phyloP scores from a whole-genome alignment of 495 filamentous ascomycete genomes.

The Podospora pseudoanserina region DNA sequence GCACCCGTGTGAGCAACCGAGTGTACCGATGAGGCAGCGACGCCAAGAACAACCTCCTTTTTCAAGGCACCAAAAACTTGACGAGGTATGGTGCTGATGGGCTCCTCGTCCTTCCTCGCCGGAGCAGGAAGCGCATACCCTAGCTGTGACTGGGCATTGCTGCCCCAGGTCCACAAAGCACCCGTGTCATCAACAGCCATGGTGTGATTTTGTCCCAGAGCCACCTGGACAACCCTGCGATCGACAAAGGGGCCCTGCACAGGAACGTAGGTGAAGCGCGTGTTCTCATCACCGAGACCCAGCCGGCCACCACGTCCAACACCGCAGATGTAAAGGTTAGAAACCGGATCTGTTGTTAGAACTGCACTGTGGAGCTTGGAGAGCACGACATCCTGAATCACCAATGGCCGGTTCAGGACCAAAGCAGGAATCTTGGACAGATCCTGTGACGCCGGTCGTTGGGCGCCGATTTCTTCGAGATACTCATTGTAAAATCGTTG shows the following conservation, averaged over 20 bases:
- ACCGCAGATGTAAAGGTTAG: conserved; percentile 90
- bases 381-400: conserved; percentile 73
- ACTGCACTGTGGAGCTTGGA: conserved; percentile 92
- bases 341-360: conserved; percentile 81
- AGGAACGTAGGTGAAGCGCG: conserved; percentile 76
- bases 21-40: conserved; percentile 87
- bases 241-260: conserved; percentile 69
- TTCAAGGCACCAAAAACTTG: conserved; percentile 92
- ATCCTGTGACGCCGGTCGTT: conserved; percentile 32
- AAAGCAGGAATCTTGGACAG: conserved; percentile 60
- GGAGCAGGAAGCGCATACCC: conserved; percentile 64
- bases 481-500: conserved; percentile 63
- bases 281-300: conserved; percentile 84
- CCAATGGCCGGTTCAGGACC: conserved; percentile 63
- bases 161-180: conserved; percentile 89
- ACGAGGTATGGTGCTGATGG: conserved; percentile 72
- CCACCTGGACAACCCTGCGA: conserved; percentile 66
- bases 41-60: conserved; percentile 74
- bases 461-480: conserved; percentile 36
- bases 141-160: conserved; percentile 79
- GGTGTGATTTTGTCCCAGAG: conserved; percentile 87
- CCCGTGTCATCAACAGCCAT: conserved; percentile 77
- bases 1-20: conserved; percentile 80
- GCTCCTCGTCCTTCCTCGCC: conserved; percentile 67
- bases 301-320: conserved; percentile 87